Evolutionary conservation across 768 basidiomycete genomes (phyloP).

Genomic region (Asterophora parasitica): DNA sequence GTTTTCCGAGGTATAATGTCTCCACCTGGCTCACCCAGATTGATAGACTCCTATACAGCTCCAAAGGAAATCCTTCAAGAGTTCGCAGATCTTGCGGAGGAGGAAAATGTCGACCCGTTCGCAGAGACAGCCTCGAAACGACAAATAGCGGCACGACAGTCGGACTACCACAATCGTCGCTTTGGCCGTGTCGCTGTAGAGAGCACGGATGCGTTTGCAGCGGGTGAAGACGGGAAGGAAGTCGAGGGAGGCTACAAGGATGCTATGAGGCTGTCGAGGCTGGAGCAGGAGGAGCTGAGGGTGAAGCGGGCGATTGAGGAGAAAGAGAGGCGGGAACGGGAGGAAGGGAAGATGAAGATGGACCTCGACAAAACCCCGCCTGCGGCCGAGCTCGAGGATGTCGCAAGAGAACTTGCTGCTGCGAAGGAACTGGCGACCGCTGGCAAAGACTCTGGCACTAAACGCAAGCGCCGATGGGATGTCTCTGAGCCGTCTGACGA

Average conservation of each 20-base stretch:
- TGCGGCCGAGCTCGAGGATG: conserved; percentile 69
- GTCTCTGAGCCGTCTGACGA: conserved; percentile 58
- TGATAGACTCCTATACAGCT: conserved; percentile 87
- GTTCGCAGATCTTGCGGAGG: conserved; percentile 90
- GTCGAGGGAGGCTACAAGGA: conserved; percentile 92
- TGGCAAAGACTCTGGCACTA: conserved; percentile 43
- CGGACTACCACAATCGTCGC: conserved; percentile 90
- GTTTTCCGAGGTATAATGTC: conserved; percentile 46
- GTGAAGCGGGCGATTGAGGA: conserved; percentile 85
- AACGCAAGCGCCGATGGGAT: conserved; percentile 83
- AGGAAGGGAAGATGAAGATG: conserved; percentile 72
- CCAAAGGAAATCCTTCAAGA: conserved; percentile 93
- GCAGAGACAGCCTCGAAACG: conserved; percentile 90
- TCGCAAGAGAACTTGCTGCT: conserved; percentile 62
- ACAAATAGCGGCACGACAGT: conserved; percentile 90
- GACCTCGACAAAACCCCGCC: conserved; percentile 93
- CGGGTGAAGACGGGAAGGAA: conserved; percentile 60
- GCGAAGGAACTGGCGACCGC: conserved; percentile 38
- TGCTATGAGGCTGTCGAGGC: conserved; percentile 83
- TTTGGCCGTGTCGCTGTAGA: conserved; percentile 82
- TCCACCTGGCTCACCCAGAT: conserved; percentile 58
- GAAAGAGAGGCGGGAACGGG: conserved; percentile 73
- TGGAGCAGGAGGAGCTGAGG: conserved; percentile 91
- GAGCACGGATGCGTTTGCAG: conserved; percentile 73
- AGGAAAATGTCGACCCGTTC: conserved; percentile 88